Base-by-base conservation (phyloP, 2,329 filamentous ascomycete genomes). In the Aspergillus spinulosporus region DNA sequence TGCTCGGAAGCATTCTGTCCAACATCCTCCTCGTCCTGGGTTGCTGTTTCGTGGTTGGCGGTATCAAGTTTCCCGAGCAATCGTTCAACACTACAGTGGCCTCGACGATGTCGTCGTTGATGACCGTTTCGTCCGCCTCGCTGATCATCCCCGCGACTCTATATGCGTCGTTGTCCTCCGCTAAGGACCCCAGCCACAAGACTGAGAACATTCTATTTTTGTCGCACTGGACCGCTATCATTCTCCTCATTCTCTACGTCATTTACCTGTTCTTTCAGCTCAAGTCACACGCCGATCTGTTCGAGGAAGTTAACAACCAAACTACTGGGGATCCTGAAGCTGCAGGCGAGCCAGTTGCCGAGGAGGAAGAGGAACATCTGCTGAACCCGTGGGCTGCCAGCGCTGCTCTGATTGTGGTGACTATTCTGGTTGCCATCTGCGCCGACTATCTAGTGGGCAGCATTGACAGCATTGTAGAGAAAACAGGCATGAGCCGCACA, bases 1-100 rank as follows among this genome's bases (percentile, higher is more conserved):
- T 97, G 92, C 86, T 97, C 34, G 93, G 94, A 47, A 95, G 90
- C 68, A 96, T 97, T 65, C 81, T 97, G 39, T 97, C 93, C 62
- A 97, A 97, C 74, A 87, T 97, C 62, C 82, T 97, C 5, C 84
- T 97, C 21, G 93, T 92, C 46, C 82, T 92, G 70, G 88, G 88
- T 65, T 90, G 89, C 81, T 91, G 88, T 74, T 91, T 91, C 77
- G 79, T 92, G 62, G 82, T 89, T 54, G 89, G 89, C 54, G 89
- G 89, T 32, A 76, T 91, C 58, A 80, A 81, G 60, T 85, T 86
- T 75, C 81, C 82, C 44, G 87, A 93, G 71, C 89, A 93, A 69
- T 76, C 68, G 2, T 81, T 81, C 71, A 80, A 80, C 62, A 72
- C 64, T 34, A 80, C 77, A 5, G 77, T 80, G 9, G 78, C 78